Percentiles rank a stretch among this genome's conserved stretches.
Evolutionary conservation across 768 basidiomycete species (phyloP).

Genomic region (Tricholoma hemisulphureum): DNA sequence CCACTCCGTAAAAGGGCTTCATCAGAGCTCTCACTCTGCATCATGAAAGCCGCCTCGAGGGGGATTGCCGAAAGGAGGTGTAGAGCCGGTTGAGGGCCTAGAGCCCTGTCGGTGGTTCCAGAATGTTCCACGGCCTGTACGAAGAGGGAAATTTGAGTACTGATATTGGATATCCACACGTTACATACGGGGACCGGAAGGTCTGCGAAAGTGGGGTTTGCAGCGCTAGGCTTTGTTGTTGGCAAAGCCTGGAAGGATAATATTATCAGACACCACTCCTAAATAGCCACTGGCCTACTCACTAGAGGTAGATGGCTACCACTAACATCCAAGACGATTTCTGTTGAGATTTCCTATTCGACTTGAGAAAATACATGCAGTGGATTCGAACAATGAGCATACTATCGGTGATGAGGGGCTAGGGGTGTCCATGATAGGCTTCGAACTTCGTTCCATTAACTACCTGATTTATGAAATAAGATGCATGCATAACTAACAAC

Average conservation of each 20-base stretch:
- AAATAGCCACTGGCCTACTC: not conserved
- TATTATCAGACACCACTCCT: not conserved
- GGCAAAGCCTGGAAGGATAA: not conserved
- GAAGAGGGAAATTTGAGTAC: no score
- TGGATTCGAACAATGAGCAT: not conserved
- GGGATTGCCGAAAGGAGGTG: no score
- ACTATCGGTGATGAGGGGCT: not conserved
- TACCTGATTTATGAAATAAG: not conserved
- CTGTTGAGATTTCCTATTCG: not conserved
- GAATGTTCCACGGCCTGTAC: no score
- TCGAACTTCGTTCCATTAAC: not conserved
- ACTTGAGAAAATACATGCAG: not conserved
- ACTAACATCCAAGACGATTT: not conserved
- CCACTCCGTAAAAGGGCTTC: no score
- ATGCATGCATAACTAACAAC: no score
- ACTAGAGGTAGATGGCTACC: not conserved
- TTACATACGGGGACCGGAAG: no score
- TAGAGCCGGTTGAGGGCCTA: no score
- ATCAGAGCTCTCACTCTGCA: no score
- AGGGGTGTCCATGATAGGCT: not conserved
- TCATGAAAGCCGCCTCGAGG: no score
- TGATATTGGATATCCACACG: no score
- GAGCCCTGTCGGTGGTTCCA: no score
- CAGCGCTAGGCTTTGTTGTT: not conserved
- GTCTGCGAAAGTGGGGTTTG: not conserved